Evolutionary conservation across 352 stramenopile species (phyloP).

Genomic region (Paralagenidium karlingii): DNA sequence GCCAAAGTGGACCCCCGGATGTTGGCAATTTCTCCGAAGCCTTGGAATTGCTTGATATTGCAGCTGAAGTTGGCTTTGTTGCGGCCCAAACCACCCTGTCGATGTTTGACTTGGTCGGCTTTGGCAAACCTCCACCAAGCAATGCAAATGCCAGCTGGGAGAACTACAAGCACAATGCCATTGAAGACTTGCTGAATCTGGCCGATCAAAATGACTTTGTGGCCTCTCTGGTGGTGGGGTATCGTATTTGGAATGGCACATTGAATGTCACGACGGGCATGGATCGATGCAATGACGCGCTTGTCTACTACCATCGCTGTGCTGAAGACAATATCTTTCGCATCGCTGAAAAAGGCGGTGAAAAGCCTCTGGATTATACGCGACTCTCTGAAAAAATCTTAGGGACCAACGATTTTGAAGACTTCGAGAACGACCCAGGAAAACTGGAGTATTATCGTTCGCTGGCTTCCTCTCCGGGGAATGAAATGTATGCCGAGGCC

Average conservation of each 20-base stretch:
- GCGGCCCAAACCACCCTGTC: conserved; percentile 25
- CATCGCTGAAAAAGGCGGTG: conserved; percentile 32
- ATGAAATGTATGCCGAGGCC: conserved; percentile 41
- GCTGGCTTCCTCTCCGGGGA: conserved; percentile 39
- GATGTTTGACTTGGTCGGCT: conserved; percentile 44
- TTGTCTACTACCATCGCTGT: conserved; percentile 33
- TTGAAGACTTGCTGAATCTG: conserved; percentile 18
- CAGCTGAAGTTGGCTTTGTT: conserved; percentile 24
- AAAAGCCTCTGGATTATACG: conserved; percentile 19
- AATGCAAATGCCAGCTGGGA: conserved; percentile 8
- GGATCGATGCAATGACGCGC: conserved; percentile 18
- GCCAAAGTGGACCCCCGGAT: conserved; percentile 1
- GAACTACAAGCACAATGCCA: conserved; percentile 16
- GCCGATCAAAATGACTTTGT: conserved; percentile 25
- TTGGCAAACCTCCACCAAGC: conserved; percentile 9
- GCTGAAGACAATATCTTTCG: conserved; percentile 40
- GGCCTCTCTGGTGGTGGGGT: conserved; percentile 40
- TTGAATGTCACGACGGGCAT: conserved; percentile 6
- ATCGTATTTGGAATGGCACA: conserved; percentile 26
- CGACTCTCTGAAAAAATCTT: conserved; percentile 38
- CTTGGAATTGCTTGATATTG: conserved; percentile 24
- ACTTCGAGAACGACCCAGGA: too few species aligned
- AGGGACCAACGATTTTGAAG: conserved; percentile 6
- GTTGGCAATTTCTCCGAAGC: conserved; percentile 23
- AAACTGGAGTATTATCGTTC: conserved; percentile 57